These are phyloP conservation scores for Physaria fendleri DNA, from an alignment of 345 rosid species.

Conservation along the genomic window DNA sequence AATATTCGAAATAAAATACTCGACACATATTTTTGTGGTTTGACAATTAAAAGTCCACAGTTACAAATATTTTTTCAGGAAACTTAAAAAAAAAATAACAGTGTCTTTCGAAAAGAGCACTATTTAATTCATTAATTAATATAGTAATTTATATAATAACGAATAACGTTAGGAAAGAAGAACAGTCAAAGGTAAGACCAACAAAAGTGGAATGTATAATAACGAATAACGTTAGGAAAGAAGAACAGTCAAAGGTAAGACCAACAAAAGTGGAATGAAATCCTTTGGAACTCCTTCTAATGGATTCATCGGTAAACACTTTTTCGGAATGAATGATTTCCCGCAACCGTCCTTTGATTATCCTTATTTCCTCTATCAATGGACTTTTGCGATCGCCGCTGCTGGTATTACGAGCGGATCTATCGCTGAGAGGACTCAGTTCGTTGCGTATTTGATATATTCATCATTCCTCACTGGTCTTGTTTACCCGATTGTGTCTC, in stretches of 20 bases:
- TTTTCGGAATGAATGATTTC: slow-evolving; percentile 21
- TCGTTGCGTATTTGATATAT: slow-evolving; percentile 56
- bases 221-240: slow-evolving; percentile 1
- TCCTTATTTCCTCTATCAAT: slow-evolving; percentile 52
- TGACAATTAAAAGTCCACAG: not conserved
- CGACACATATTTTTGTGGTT: not conserved
- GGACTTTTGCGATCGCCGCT: slow-evolving; percentile 56
- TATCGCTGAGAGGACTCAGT: slow-evolving; percentile 68
- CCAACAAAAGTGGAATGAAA: not conserved
- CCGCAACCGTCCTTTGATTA: slow-evolving; percentile 35
- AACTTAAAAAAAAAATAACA: not conserved
- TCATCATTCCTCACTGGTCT: slow-evolving; percentile 60
- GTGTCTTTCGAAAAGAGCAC: not conserved
- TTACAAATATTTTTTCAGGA: not conserved
- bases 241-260: slow-evolving; percentile 15
- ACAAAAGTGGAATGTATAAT: not conserved
- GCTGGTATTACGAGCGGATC: slow-evolving; percentile 61
- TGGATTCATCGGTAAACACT: slow-evolving; percentile 30
- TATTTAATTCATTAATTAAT: too few relatives aligned
- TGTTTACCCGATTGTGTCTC: slow-evolving; percentile 56
- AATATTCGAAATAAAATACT: not conserved
- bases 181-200: slow-evolving; percentile 12
- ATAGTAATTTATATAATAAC: too few relatives aligned
- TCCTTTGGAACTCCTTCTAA: slow-evolving; percentile 29
- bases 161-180: not conserved